Evolutionary conservation across 108 stramenopile species (phyloP).

Genomic region (Discostella stelligeroides): DNA sequence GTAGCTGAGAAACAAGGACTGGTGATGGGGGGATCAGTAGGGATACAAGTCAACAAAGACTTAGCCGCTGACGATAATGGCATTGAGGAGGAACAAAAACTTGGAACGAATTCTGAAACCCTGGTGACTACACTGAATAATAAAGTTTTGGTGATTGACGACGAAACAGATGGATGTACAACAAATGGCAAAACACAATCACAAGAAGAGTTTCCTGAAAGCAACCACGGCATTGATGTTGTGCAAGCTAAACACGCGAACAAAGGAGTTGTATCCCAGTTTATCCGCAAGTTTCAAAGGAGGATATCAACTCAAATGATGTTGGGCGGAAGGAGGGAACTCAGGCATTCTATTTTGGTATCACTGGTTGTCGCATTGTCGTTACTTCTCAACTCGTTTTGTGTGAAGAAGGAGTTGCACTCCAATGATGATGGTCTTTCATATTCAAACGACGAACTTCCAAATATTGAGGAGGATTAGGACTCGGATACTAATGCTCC

Average conservation of each 20-base stretch:
- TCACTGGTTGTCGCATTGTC: slow-evolving; percentile 10
- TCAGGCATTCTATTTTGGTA: slow-evolving; percentile 1
- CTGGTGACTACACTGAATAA: too few relatives aligned
- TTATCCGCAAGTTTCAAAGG: background rate
- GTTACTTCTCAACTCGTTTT: background rate
- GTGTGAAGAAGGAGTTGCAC: slow-evolving; percentile 1
- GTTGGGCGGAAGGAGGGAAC: background rate
- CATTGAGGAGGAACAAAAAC: too few relatives aligned
- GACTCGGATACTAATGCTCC: too few relatives aligned
- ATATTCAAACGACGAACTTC: background rate
- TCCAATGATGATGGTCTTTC: background rate
- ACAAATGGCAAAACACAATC: too few relatives aligned
- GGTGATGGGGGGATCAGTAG: too few relatives aligned
- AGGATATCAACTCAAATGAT: background rate
- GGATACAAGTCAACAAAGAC: too few relatives aligned
- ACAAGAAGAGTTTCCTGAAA: background rate
- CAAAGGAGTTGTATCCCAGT: background rate
- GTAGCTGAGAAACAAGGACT: too few relatives aligned
- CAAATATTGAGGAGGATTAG: background rate
- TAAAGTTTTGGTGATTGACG: too few relatives aligned
- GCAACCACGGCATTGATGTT: slow-evolving; percentile 18
- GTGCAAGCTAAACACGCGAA: background rate
- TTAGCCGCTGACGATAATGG: too few relatives aligned
- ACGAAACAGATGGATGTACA: too few relatives aligned
- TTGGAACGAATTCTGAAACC: too few relatives aligned